Evolutionary conservation across 495 filamentous ascomycete genomes (phyloP).

Genomic region (Ascobolus immersus): DNA sequence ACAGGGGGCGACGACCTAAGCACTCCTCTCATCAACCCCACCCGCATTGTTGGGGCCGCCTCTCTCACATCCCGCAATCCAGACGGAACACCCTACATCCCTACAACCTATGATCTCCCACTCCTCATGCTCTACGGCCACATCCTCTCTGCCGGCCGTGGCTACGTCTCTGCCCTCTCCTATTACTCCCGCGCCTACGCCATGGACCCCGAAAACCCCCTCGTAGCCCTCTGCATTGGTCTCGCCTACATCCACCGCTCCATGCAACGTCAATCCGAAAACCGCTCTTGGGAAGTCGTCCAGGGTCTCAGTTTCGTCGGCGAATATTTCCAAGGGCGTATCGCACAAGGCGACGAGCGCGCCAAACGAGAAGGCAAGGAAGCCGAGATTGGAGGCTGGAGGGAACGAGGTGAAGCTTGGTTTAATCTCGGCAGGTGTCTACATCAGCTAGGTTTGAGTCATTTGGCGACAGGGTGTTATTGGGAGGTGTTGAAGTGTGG

Average conservation of each 20-base stretch:
- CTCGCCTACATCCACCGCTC: conserved; percentile 63
- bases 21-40: conserved; percentile 9
- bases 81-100: conserved; percentile 14
- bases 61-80: conserved; percentile 16
- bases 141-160: conserved; percentile 52
- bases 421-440: conserved; percentile 69
- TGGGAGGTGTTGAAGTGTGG: conserved; percentile 22
- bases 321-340: conserved; percentile 43
- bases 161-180: conserved; percentile 54
- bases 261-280: conserved; percentile 67
- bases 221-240: conserved; percentile 45
- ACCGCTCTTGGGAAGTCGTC: conserved; percentile 59
- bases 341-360: too few species aligned
- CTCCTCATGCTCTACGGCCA: conserved; percentile 72
- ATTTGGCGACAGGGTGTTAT: conserved; percentile 58
- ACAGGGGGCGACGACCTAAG: conserved; percentile 12
- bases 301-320: conserved; percentile 65
- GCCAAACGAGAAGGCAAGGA: not conserved
- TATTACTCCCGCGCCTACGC: conserved; percentile 77
- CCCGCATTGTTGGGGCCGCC: conserved; percentile 16
- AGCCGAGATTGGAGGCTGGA: not conserved
- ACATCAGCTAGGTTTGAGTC: conserved; percentile 47
- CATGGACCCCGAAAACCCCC: conserved; percentile 46
- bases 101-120: conserved; percentile 35
- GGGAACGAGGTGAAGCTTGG: conserved; percentile 40